These are phyloP conservation scores for Solanum appendiculatum DNA, from an alignment of 257 asterid genomes.

Conservation along the genomic window DNA sequence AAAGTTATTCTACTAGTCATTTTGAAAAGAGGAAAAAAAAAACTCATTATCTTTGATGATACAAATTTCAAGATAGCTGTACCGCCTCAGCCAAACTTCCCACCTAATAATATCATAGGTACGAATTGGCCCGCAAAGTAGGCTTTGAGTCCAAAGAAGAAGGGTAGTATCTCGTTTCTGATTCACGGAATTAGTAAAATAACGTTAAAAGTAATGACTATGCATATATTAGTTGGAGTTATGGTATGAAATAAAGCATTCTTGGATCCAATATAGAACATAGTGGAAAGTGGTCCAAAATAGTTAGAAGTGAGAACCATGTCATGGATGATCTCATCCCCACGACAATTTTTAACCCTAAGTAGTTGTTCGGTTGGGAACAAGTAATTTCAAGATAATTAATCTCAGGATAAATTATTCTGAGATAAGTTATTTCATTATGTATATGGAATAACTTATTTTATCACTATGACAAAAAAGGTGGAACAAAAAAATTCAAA, in stretches of 20 bases:
- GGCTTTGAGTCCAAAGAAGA: not conserved
- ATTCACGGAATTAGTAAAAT: not conserved
- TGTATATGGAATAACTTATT: not conserved
- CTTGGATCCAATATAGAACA: not conserved
- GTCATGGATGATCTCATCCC: constrained; percentile 2
- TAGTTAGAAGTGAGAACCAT: not conserved
- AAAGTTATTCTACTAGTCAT: not conserved
- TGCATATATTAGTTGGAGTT: not conserved
- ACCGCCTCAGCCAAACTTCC: not conserved
- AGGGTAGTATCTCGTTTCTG: not conserved
- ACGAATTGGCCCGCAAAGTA: not conserved
- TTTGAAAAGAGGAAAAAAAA: not conserved
- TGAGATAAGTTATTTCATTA: too few species aligned
- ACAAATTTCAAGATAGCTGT: not conserved
- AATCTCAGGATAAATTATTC: not conserved
- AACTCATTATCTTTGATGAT: not conserved
- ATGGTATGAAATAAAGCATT: not conserved
- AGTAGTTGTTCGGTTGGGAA: rapidly evolving
- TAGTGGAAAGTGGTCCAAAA: not conserved
- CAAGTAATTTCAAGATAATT: too few species aligned
- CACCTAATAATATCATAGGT: not conserved
- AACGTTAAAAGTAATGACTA: not conserved
- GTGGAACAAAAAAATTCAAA: not conserved
- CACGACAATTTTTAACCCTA: not conserved
- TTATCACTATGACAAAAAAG: too few species aligned